Conservation (phyloP, 768 basidiomycete genomes). For the Auricularia auricula-judae region DNA sequence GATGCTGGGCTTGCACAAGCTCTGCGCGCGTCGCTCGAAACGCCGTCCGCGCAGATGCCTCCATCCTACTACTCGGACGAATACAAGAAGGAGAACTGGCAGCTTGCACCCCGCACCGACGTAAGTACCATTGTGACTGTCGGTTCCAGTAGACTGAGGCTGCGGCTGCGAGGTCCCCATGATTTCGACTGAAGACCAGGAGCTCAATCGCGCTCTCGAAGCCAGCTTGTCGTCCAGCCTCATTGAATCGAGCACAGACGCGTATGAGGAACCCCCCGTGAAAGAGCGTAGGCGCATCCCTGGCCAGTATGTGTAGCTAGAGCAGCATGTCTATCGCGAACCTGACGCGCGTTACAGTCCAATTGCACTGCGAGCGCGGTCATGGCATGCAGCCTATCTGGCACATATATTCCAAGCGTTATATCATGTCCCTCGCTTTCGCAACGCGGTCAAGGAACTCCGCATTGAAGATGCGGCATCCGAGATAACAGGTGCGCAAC, state of each 20-base stretch:
- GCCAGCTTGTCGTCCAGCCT: conserved; percentile 41
- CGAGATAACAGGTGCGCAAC: too few species aligned
- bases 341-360: conserved; percentile 34
- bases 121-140: not conserved
- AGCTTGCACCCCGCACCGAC: not conserved
- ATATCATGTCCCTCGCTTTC: conserved; percentile 66
- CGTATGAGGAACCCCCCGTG: conserved; percentile 38
- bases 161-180: not conserved
- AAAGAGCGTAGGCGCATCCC: conserved; percentile 35
- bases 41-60: not conserved
- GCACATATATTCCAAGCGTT: conserved; percentile 54
- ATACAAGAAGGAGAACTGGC: not conserved
- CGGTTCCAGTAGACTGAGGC: not conserved
- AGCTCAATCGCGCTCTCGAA: conserved; percentile 58
- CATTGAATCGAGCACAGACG: conserved; percentile 33
- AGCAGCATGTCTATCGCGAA: not conserved
- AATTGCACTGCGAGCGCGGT: conserved; percentile 52
- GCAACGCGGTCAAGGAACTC: conserved; percentile 10
- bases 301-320: not conserved
- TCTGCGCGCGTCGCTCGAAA: not conserved
- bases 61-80: not conserved
- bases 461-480: too few species aligned
- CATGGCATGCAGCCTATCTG: conserved; percentile 41
- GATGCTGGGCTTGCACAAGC: not conserved
- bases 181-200: conserved; percentile 35